Percentiles rank a stretch among this genome's conserved stretches.
Evolutionary conservation across 163 green algal species (phyloP).

Genomic region (Chloromonas sp.): DNA sequence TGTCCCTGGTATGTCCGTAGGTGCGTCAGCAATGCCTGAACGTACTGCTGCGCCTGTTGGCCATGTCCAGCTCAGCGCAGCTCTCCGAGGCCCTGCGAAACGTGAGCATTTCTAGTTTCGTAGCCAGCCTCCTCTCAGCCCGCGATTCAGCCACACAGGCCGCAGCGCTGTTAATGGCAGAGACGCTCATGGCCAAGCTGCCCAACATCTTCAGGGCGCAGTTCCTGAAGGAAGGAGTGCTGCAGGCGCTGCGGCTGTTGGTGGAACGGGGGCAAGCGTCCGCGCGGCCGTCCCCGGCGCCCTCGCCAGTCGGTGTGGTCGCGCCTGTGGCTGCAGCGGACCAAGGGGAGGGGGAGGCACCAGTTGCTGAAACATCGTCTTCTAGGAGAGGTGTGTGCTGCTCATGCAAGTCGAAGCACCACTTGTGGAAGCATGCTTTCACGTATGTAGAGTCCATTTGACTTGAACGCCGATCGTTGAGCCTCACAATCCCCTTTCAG

Average conservation of each 20-base stretch:
- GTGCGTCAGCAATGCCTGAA: conserved; percentile 67
- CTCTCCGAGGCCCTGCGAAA: conserved; percentile 58
- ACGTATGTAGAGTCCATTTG: no score
- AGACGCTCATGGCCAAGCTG: conserved; percentile 86
- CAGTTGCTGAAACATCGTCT: no score
- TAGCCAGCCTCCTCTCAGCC: conserved; percentile 71
- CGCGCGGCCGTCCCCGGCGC: no score
- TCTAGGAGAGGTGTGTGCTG: no score
- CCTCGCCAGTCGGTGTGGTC: no score
- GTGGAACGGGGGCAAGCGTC: not conserved
- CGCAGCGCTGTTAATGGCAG: conserved; percentile 51
- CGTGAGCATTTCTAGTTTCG: conserved; percentile 68
- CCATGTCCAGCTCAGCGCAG: conserved; percentile 35
- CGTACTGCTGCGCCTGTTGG: conserved; percentile 67
- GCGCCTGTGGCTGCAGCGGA: no score
- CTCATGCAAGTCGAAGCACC: no score
- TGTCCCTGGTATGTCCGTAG: conserved; percentile 9
- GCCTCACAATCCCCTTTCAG: no score
- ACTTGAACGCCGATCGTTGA: no score
- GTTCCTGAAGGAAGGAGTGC: conserved; percentile 90
- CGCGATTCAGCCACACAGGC: conserved; percentile 46
- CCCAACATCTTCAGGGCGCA: conserved; percentile 55
- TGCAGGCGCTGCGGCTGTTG: conserved; percentile 80
- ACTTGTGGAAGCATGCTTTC: no score
- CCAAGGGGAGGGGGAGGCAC: no score